A percentile compares a stretch with the other conserved stretches of the same genome.
These are phyloP conservation scores for Suillus bovinus DNA, from an alignment of 768 basidiomycete species.

Conservation along the genomic window DNA sequence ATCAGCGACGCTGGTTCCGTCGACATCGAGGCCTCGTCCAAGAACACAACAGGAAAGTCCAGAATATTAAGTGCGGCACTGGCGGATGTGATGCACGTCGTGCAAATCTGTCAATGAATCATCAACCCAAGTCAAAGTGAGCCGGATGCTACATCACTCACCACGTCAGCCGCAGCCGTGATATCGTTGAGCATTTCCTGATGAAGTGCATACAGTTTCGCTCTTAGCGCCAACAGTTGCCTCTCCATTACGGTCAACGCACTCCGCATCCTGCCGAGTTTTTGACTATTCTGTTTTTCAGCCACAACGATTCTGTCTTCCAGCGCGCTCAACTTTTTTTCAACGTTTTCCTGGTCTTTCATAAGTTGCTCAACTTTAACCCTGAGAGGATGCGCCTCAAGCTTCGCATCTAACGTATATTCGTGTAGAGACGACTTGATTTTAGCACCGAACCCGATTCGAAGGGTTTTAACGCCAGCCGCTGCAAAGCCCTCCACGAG, in stretches of 20 bases:
- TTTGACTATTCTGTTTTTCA: conserved; percentile 21
- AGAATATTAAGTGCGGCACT: conserved; percentile 61
- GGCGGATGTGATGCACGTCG: conserved; percentile 83
- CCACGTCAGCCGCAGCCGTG: conserved; percentile 69
- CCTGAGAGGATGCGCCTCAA: conserved; percentile 60
- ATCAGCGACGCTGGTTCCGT: conserved; percentile 92
- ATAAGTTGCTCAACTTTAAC: conserved; percentile 42
- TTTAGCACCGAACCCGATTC: conserved; percentile 66
- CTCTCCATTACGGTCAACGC: conserved; percentile 29
- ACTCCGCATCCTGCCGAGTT: conserved; percentile 32
- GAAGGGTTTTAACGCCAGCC: conserved; percentile 68
- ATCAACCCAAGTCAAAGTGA: conserved; percentile 10
- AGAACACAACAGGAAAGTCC: conserved; percentile 91
- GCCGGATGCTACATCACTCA: conserved; percentile 38
- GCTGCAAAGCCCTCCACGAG: conserved; percentile 72
- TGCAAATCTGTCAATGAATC: conserved; percentile 63
- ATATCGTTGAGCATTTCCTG: conserved; percentile 67
- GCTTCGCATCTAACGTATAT: conserved; percentile 64
- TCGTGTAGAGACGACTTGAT: conserved; percentile 55
- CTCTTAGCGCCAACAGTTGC: conserved; percentile 34
- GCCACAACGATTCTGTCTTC: conserved; percentile 22
- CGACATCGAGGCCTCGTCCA: conserved; percentile 96
- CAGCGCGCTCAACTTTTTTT: conserved; percentile 28
- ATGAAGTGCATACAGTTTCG: conserved; percentile 53
- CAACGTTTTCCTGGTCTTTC: conserved; percentile 37